Evolutionary conservation across 306 rosid genomes (phyloP).

Genomic region (Quercus ilex): DNA sequence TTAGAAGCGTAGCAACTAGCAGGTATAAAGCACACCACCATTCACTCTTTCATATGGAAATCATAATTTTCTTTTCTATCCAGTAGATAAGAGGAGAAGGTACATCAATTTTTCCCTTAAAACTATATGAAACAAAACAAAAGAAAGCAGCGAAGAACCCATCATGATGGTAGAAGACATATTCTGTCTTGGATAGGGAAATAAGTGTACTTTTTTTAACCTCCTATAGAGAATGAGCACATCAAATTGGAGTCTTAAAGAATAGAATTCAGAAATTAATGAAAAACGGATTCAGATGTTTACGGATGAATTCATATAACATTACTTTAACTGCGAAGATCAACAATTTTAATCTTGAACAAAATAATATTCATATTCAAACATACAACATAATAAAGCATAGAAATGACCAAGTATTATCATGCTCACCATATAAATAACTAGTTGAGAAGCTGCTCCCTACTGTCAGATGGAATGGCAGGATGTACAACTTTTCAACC

Average conservation of each 20-base stretch:
- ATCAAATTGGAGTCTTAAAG: background rate
- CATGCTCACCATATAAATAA: slow-evolving; percentile 32
- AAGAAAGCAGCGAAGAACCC: background rate
- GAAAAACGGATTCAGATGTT: background rate
- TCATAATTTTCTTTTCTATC: background rate
- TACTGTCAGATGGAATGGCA: slow-evolving; percentile 29
- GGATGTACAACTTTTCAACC: slow-evolving; percentile 28
- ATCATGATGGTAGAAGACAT: background rate
- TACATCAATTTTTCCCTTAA: background rate
- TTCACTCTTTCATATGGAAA: slow-evolving; percentile 5
- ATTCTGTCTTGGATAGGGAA: background rate
- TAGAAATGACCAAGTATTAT: background rate
- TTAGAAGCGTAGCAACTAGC: slow-evolving; percentile 6
- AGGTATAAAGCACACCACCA: background rate
- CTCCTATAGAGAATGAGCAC: background rate
- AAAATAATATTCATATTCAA: background rate
- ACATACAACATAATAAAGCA: slow-evolving; percentile 1
- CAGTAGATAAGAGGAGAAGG: background rate
- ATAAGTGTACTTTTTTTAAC: background rate
- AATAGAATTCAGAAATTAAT: background rate
- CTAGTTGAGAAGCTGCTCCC: slow-evolving; percentile 23
- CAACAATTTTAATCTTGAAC: background rate
- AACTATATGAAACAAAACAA: background rate
- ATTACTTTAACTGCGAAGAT: background rate
- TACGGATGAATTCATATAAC: background rate